Percentiles rank a stretch among this genome's conserved stretches.
Evolutionary conservation across 768 basidiomycete species (phyloP).

Genomic region (Phylloporus sp.): DNA sequence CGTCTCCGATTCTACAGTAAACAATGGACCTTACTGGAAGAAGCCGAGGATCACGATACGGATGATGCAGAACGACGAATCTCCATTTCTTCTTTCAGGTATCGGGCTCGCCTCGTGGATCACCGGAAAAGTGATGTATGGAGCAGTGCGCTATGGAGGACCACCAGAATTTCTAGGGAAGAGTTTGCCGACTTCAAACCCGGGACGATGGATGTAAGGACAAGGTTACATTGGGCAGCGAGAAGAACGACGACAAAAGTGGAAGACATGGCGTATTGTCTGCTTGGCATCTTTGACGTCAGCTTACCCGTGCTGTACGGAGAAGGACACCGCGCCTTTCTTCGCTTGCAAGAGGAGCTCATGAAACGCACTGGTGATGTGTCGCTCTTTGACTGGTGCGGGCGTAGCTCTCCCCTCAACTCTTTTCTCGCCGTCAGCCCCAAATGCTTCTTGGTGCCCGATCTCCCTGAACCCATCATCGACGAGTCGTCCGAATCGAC

Average conservation of each 20-base stretch:
- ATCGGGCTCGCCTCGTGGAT: conserved; percentile 18
- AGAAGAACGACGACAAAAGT: conserved; percentile 24
- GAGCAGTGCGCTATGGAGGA: conserved; percentile 6
- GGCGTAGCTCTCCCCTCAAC: conserved; percentile 18
- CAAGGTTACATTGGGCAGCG: conserved; percentile 26
- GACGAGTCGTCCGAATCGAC: conserved; percentile 5
- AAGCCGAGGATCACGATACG: conserved; percentile 15
- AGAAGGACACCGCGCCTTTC: conserved; percentile 26
- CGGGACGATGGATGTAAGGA: conserved; percentile 15
- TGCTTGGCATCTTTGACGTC: conserved; percentile 30
- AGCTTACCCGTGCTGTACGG: conserved; percentile 26
- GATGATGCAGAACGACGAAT: conserved; percentile 8
- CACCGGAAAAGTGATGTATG: conserved; percentile 15
- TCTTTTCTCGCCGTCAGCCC: conserved; percentile 19
- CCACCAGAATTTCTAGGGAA: conserved; percentile 12
- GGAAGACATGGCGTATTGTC: conserved; percentile 30
- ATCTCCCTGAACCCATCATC: conserved; percentile 1
- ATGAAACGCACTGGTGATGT: conserved; percentile 25
- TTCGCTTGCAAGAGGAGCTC: conserved; percentile 26
- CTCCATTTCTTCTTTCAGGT: conserved; percentile 15
- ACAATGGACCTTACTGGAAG: conserved; percentile 22
- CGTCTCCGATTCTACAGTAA: conserved; percentile 27
- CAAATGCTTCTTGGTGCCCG: conserved; percentile 12
- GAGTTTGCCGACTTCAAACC: conserved; percentile 12
- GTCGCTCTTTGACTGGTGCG: conserved; percentile 26